These are phyloP conservation scores for Rhizomucor miehei DNA, from an alignment of 371 early-diverging fungal genomes.

Conservation along the genomic window DNA sequence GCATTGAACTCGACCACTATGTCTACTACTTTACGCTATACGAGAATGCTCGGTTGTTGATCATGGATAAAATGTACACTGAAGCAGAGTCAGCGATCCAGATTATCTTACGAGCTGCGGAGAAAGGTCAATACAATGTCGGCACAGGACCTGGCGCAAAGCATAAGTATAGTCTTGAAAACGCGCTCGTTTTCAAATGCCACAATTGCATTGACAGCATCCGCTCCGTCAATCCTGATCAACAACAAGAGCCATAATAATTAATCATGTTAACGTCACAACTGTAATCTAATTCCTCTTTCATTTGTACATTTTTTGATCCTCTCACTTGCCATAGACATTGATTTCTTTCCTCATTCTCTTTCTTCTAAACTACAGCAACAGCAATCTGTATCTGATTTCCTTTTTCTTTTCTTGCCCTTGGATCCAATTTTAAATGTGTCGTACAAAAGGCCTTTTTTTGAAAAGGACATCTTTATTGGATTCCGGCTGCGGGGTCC, in stretches of 20 bases:
- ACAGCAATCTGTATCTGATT: too few relatives aligned
- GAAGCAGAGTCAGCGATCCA: conserved; percentile 48
- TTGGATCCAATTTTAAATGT: too few relatives aligned
- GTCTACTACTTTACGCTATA: conserved; percentile 58
- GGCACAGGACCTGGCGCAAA: conserved; percentile 41
- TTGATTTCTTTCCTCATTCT: too few relatives aligned
- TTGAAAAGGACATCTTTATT: too few relatives aligned
- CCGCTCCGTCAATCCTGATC: conserved; percentile 3
- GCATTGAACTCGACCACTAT: conserved; percentile 56
- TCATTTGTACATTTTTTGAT: too few relatives aligned
- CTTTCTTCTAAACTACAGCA: too few relatives aligned
- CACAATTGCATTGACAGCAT: conserved; percentile 29
- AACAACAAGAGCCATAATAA: background rate
- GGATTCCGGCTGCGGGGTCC: too few relatives aligned
- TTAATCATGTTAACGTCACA: background rate
- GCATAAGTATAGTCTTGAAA: conserved; percentile 48
- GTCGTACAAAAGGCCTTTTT: too few relatives aligned
- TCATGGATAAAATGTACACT: conserved; percentile 37
- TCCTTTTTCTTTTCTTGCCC: too few relatives aligned
- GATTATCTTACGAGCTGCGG: conserved; percentile 30
- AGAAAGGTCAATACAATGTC: conserved; percentile 30
- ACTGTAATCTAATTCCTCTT: background rate
- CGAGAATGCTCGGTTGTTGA: conserved; percentile 50
- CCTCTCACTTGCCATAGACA: too few relatives aligned
- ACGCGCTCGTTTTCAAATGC: conserved; percentile 39